Conservation (phyloP, 1,139 yeast genomes). For the Yamadazyma sp. region DNA sequence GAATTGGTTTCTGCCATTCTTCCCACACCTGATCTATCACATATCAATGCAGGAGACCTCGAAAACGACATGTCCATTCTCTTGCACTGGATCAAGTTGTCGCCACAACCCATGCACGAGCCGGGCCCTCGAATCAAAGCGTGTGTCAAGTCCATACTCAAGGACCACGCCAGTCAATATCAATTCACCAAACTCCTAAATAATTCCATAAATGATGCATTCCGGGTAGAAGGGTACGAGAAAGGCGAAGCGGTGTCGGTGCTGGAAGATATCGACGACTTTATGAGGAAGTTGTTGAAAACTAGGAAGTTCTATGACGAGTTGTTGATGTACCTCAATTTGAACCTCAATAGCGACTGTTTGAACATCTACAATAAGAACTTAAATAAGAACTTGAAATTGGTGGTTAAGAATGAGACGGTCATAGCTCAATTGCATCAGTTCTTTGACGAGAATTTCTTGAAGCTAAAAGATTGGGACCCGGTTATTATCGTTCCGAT, state of each 20-base stretch:
- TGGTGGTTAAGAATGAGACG: slow-evolving; percentile 3
- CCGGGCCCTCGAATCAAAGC: slow-evolving; percentile 38
- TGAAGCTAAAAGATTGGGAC: slow-evolving; percentile 4
- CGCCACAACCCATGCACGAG: slow-evolving; percentile 18
- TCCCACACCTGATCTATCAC: slow-evolving; percentile 14
- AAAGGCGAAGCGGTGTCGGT: background rate
- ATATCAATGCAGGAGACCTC: slow-evolving; percentile 24
- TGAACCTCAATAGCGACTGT: slow-evolving; percentile 6
- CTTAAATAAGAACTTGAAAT: slow-evolving; percentile 13
- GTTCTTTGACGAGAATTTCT: slow-evolving; percentile 13
- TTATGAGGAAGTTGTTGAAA: slow-evolving; percentile 15
- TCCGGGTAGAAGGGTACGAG: slow-evolving; percentile 7
- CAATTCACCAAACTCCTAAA: slow-evolving; percentile 37
- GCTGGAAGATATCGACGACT: slow-evolving; percentile 9
- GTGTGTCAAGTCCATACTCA: slow-evolving; percentile 40
- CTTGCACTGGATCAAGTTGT: slow-evolving; percentile 35
- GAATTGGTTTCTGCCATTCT: slow-evolving; percentile 9
- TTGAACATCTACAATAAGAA: slow-evolving; percentile 9
- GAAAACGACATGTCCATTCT: slow-evolving; percentile 44
- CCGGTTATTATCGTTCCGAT: slow-evolving; percentile 3
- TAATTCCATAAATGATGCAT: slow-evolving; percentile 27
- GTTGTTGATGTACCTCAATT: slow-evolving; percentile 9
- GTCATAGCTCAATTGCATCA: slow-evolving; percentile 12
- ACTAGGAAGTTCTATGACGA: slow-evolving; percentile 17
- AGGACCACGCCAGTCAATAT: slow-evolving; percentile 32